phyloP scores from a whole-genome alignment of 345 rosid genomes.

The Physaria fendleri region DNA sequence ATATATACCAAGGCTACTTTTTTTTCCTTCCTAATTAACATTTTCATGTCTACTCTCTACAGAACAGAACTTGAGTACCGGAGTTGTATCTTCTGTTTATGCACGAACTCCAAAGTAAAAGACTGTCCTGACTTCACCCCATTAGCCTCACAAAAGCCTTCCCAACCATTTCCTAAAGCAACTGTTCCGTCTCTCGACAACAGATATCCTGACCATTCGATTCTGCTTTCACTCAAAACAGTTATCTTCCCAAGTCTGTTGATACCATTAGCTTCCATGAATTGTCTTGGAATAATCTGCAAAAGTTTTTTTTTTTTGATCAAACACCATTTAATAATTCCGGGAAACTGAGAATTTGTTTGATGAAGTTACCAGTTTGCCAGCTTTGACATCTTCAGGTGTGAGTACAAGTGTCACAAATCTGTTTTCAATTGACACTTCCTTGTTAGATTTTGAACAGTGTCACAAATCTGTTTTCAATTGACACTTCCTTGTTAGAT shows the following conservation, averaged over 20 bases:
- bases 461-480: too few species aligned
- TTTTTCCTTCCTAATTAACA: too few species aligned
- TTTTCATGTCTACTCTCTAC: background rate
- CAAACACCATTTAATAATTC: background rate
- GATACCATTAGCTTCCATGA: constrained; percentile 4
- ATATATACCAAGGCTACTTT: too few species aligned
- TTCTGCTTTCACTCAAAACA: background rate
- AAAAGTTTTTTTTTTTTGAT: background rate
- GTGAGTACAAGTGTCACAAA: background rate
- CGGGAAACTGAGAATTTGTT: background rate
- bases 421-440: background rate
- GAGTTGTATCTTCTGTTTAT: background rate
- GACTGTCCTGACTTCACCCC: background rate
- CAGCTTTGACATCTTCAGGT: background rate
- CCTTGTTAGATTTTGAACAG: background rate
- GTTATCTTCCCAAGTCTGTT: background rate
- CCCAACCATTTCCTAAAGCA: background rate
- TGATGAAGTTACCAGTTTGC: background rate
- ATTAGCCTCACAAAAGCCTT: background rate
- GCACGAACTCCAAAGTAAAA: background rate
- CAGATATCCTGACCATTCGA: background rate
- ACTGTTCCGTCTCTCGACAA: background rate
- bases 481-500: background rate
- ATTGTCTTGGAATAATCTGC: constrained; percentile 1
- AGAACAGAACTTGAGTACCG: background rate